Evolutionary conservation across 768 basidiomycete genomes (phyloP).

Genomic region (Guyanaporus albipodus): DNA sequence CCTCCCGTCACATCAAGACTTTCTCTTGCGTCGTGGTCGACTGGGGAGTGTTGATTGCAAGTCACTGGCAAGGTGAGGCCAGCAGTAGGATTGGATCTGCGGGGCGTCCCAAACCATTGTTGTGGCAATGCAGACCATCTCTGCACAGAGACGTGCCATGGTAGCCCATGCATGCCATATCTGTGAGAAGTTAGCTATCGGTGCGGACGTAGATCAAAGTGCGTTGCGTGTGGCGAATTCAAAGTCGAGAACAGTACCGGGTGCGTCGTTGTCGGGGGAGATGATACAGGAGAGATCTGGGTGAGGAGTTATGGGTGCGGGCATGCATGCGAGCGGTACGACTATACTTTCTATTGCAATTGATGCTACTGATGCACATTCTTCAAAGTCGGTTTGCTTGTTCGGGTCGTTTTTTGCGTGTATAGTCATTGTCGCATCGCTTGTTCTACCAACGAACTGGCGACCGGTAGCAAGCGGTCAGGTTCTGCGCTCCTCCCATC

Average conservation of each 20-base stretch:
- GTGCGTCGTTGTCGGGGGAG: conserved; percentile 26
- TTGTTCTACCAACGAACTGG: conserved; percentile 36
- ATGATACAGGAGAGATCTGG: conserved; percentile 51
- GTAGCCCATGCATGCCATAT: conserved; percentile 70
- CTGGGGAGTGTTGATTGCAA: conserved; percentile 8
- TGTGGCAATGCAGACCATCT: conserved; percentile 66
- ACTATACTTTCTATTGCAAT: background rate
- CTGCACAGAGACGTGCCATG: conserved; percentile 71
- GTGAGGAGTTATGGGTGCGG: no score
- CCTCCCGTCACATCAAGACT: no score
- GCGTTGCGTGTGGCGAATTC: conserved; percentile 66
- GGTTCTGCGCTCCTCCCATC: conserved; percentile 29
- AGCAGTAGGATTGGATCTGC: conserved; percentile 16
- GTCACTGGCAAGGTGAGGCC: conserved; percentile 6
- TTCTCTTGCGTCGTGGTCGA: no score
- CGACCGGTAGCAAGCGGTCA: background rate
- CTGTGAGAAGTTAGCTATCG: conserved; percentile 56
- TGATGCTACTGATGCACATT: background rate
- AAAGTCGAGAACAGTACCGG: conserved; percentile 36
- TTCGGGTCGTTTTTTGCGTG: conserved; percentile 70
- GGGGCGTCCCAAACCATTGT: conserved; percentile 40
- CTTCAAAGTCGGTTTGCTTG: conserved; percentile 67
- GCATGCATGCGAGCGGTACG: conserved; percentile 53
- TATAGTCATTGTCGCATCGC: conserved; percentile 57
- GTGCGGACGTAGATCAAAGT: conserved; percentile 80